Conservation (phyloP, 305 asterid species). For the Solanum aculeatissimum region DNA sequence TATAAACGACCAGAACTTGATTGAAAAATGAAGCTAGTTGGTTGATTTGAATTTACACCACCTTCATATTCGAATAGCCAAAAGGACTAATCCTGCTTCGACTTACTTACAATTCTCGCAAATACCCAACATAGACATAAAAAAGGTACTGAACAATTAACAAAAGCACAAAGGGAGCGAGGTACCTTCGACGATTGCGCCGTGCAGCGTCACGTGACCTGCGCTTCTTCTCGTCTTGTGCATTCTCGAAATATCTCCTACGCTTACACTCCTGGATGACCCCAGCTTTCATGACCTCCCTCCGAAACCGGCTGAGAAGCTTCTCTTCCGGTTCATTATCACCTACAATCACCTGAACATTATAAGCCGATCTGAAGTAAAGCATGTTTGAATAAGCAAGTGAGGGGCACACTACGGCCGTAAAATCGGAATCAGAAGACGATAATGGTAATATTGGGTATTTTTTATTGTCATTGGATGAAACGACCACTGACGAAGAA, state of each 20-base stretch:
- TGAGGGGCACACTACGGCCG: constrained; percentile 41
- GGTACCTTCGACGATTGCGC: constrained; percentile 56
- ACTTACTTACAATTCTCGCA: background rate
- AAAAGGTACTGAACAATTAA: background rate
- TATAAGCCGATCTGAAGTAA: constrained; percentile 38
- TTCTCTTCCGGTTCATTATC: constrained; percentile 49
- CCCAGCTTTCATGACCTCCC: constrained; percentile 74
- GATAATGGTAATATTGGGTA: background rate
- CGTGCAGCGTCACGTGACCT: constrained; percentile 59
- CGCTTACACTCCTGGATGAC: constrained; percentile 63
- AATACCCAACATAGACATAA: background rate
- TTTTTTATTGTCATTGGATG: background rate
- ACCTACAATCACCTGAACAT: constrained; percentile 40
- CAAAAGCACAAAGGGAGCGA: background rate
- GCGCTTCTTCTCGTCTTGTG: constrained; percentile 61
- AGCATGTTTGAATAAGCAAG: constrained; percentile 40
- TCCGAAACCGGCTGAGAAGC: constrained; percentile 34
- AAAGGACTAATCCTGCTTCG: background rate
- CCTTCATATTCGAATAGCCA: background rate
- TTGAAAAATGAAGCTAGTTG: background rate
- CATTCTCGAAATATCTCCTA: constrained; percentile 49
- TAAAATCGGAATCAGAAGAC: background rate
- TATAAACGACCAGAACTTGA: background rate
- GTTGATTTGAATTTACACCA: background rate
- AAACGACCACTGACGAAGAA: background rate